Evolutionary conservation across 768 basidiomycete species (phyloP).

Genomic region (Boletellus sp.): DNA sequence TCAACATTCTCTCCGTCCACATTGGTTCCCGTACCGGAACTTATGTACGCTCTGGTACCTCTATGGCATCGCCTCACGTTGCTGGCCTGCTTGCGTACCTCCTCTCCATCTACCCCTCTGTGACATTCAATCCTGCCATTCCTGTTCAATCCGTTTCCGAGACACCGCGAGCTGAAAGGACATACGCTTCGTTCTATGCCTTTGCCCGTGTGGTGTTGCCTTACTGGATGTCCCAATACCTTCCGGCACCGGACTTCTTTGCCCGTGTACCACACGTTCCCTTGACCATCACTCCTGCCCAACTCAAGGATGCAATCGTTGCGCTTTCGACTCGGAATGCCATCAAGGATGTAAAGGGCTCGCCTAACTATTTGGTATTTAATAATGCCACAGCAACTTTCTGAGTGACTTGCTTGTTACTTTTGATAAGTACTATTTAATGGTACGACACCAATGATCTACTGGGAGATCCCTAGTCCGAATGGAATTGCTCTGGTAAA

Average conservation of each 20-base stretch:
- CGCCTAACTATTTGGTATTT: conserved; percentile 72
- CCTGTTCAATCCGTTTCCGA: conserved; percentile 36
- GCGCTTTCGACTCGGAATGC: conserved; percentile 51
- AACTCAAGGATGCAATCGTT: conserved; percentile 75
- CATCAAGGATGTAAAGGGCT: conserved; percentile 44
- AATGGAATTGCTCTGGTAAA: conserved; percentile 3
- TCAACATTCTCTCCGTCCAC: conserved; percentile 90
- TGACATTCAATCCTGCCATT: conserved; percentile 53
- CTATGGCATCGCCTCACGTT: conserved; percentile 93
- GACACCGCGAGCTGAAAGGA: conserved; percentile 32
- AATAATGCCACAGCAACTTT: conserved; percentile 61
- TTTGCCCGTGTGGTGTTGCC: conserved; percentile 55
- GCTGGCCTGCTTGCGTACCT: conserved; percentile 91
- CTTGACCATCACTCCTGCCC: conserved; percentile 53
- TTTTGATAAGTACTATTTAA: conserved; percentile 2
- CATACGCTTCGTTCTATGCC: conserved; percentile 48
- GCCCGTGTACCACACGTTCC: conserved; percentile 40
- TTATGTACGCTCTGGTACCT: conserved; percentile 83
- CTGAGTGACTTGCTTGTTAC: not conserved
- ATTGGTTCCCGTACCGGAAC: conserved; percentile 57
- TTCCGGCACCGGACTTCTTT: conserved; percentile 52
- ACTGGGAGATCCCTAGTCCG: not conserved
- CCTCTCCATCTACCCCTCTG: conserved; percentile 79
- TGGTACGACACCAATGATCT: conserved; percentile 3
- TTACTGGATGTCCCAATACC: conserved; percentile 50